Base-by-base conservation (phyloP, 2,329 filamentous ascomycete genomes). In the Pseudogymnoascus sp. region DNA sequence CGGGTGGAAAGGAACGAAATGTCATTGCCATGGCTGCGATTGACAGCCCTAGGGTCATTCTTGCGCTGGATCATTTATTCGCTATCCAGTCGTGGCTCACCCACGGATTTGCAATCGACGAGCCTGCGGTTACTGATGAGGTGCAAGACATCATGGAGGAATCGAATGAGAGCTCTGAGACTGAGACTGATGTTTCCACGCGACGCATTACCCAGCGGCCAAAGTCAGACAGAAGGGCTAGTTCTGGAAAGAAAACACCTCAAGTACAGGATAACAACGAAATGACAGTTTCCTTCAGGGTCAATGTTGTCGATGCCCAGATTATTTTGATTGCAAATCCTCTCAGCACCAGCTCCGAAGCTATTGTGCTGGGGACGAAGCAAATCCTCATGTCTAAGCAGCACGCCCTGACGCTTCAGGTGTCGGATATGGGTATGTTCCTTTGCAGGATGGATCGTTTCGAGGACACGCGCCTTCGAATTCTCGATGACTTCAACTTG, bases 361-460 rank as follows among this genome's bases (percentile, higher is more conserved):
- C 94, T 2, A 95, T 99, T 67, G 95, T 99, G 0, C 80, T 99
- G 22, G 90, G 92, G 57, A 96, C 92, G 2, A 96, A 97, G 72
- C 92, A 99, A 72, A 86, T 97, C 11, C 81, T 97, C 1, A 81
- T 97, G 9, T 96, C 93, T 1, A 89, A 96, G 69, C 95, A 99
- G 73, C 91, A 97, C 76, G 90, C 93, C 7, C 82, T 95, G 67
- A 97, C 94, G 0, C 82, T 99, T 70, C 93, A 99, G 71, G 86
- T 99, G 2, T 92, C 91, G 6, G 87, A 97, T 70, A 84, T 97
- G 60, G 94, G 94, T 67, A 99, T 99, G 94, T 99, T 97, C 73
- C 75, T 99, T 33, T 99, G 95, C 71, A 89, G 94, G 11, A 99
- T 99, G 94, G 95, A 99, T 74, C 90, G 87, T 65, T 97, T 97